Evolutionary conservation across 345 rosid species (phyloP), one percentile per base, ranked within the genome.

Genomic region (Salix caprea): DNA sequence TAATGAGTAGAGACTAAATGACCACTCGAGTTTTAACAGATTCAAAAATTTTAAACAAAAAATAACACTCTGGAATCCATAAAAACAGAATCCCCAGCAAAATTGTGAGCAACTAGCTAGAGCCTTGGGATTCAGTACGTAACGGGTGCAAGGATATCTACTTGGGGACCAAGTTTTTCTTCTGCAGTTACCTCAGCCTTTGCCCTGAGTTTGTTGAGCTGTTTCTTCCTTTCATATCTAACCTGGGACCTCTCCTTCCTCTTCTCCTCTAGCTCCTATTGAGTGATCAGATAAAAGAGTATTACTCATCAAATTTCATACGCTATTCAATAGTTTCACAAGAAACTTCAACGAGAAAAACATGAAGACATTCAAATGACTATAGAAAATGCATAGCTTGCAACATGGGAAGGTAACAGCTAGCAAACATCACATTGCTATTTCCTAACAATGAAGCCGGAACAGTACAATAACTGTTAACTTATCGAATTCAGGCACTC

Each of bases 171-270:
- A 52, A 93, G 94, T 80, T 91, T 91, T 82, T 90, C 97, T 69
- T 91, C 97, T 4, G 90, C 94, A 64, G 80, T 84, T 72, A 84
- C 89, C 88, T 91, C 94, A n/a, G 94, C 97, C 88, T 90, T 93
- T 24, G 80, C 84, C 86, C 91, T 87, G 61, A 93, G 90, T 72
- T 91, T 93, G 79, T 69, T 85, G 74, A 93, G 76, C 77, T 90
- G 93, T 89, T 93, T 93, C 89, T 86, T 93, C 82, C 91, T 85
- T 84, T 93, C 93, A 39, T 91, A 93, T 2, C 68, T 77, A 32
- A 86, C 77, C 81, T 88, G 89, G 68, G 93, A 68, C 80, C 84
- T 91, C 69, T 91, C 97, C 87, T 93, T 91, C 77, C 97, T 91
- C 95, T 88, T 91, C 67, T 82, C 85, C 88, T 93, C 98, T 5